Percentiles rank a stretch among this genome's conserved stretches.
phyloP scores from a whole-genome alignment of 1,284 basidiomycete species.

The Amylostereum areolatum region DNA sequence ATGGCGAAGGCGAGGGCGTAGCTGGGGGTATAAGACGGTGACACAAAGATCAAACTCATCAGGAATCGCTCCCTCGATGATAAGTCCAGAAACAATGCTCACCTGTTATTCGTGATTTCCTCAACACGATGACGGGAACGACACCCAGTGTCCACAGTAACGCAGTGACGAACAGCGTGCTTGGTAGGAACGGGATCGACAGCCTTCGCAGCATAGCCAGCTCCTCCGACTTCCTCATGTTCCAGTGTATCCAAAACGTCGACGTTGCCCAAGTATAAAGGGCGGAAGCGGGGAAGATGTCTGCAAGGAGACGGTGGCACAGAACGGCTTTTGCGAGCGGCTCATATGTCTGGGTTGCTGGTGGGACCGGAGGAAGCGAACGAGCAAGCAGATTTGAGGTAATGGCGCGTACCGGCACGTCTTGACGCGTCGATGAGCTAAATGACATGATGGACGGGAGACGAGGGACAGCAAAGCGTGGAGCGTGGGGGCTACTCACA shows the following conservation, averaged over 20 bases:
- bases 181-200: slow-evolving; percentile 32
- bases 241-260: slow-evolving; percentile 31
- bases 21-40: slow-evolving; percentile 30
- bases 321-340: slow-evolving; percentile 53
- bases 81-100: slow-evolving; percentile 19
- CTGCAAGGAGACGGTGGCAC: slow-evolving; percentile 46
- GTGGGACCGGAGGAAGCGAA: slow-evolving; percentile 39
- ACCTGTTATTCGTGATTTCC: slow-evolving; percentile 53
- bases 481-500: no score
- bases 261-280: slow-evolving; percentile 39
- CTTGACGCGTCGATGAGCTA: no score
- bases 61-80: not conserved
- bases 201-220: slow-evolving; percentile 28
- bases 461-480: no score
- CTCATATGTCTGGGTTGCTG: slow-evolving; percentile 47
- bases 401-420: slow-evolving; percentile 24
- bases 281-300: slow-evolving; percentile 45
- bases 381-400: slow-evolving; percentile 34
- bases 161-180: slow-evolving; percentile 25
- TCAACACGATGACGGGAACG: slow-evolving; percentile 46
- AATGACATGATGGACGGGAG: no score
- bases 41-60: slow-evolving; percentile 2
- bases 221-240: slow-evolving; percentile 21
- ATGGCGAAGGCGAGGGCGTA: slow-evolving; percentile 38
- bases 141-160: slow-evolving; percentile 32